A percentile compares a stretch with the other conserved stretches of the same genome.
phyloP scores from a whole-genome alignment of 345 rosid species.

The Pelargonium nanum region DNA sequence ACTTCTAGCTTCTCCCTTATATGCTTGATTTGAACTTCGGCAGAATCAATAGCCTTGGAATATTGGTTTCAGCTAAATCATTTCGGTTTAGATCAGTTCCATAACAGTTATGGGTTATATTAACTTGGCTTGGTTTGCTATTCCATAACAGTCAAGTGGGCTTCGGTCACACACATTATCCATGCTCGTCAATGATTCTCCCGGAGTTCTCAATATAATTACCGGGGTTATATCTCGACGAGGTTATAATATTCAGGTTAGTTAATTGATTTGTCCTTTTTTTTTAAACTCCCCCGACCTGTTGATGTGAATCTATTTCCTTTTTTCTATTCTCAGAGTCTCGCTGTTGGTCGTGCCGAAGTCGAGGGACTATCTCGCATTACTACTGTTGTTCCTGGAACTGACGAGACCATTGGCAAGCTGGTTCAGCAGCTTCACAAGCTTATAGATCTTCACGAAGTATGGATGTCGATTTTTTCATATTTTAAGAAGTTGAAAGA shows the following conservation, averaged over 20 bases:
- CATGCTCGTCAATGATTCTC: slow-evolving; percentile 60
- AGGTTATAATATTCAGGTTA: slow-evolving; percentile 86
- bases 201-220: slow-evolving; percentile 81
- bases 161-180: slow-evolving; percentile 75
- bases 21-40: neutral
- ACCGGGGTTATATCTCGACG: slow-evolving; percentile 79
- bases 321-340: slow-evolving; percentile 28
- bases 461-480: slow-evolving; percentile 22
- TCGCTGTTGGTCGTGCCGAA: slow-evolving; percentile 62
- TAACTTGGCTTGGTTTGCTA: neutral
- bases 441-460: slow-evolving; percentile 56
- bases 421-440: slow-evolving; percentile 56
- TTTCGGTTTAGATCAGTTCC: neutral
- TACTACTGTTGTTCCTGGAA: slow-evolving; percentile 56
- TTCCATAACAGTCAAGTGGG: slow-evolving; percentile 80
- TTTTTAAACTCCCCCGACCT: neutral
- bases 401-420: slow-evolving; percentile 54
- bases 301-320: neutral
- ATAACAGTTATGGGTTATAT: neutral
- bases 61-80: neutral
- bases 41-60: neutral
- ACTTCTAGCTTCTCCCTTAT: neutral
- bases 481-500: too few relatives aligned
- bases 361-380: slow-evolving; percentile 53
- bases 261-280: neutral